These are phyloP conservation scores for Pseudogymnoascus sp. DNA, from an alignment of 2,329 filamentous ascomycete genomes.

Conservation along the genomic window DNA sequence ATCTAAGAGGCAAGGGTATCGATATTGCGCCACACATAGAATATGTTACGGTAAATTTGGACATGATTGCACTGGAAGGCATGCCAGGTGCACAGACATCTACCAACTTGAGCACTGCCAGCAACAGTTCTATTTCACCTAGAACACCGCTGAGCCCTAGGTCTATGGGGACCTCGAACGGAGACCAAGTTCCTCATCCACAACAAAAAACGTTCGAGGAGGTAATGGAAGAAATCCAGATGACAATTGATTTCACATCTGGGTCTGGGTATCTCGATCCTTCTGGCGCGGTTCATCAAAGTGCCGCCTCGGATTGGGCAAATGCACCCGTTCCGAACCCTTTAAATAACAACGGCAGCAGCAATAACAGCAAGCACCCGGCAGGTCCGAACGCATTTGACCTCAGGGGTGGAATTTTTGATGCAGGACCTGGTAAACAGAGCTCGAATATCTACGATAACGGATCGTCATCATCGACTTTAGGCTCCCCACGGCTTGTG, in stretches of 20 bases:
- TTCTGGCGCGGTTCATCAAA: not conserved
- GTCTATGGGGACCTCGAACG: not conserved
- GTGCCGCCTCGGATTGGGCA: not conserved
- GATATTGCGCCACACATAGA: conserved; percentile 51
- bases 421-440: not conserved
- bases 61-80: conserved; percentile 26
- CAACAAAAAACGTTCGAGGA: not conserved
- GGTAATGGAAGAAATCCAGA: conserved; percentile 5
- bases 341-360: not conserved
- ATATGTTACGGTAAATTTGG: conserved; percentile 50
- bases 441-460: not conserved
- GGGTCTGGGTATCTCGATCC: not conserved
- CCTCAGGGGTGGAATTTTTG: not conserved
- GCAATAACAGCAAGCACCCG: not conserved
- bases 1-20: conserved; percentile 56
- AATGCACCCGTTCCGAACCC: not conserved
- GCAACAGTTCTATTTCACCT: not conserved
- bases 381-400: not conserved
- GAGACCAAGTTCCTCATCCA: not conserved
- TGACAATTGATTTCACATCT: conserved; percentile 1
- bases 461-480: not conserved
- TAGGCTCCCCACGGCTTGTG: not conserved
- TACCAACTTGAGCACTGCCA: not conserved
- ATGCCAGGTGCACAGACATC: not conserved
- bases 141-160: not conserved